These are phyloP conservation scores for Coniochaeta sp. DNA, from an alignment of 2,329 filamentous ascomycete species.

Conservation along the genomic window DNA sequence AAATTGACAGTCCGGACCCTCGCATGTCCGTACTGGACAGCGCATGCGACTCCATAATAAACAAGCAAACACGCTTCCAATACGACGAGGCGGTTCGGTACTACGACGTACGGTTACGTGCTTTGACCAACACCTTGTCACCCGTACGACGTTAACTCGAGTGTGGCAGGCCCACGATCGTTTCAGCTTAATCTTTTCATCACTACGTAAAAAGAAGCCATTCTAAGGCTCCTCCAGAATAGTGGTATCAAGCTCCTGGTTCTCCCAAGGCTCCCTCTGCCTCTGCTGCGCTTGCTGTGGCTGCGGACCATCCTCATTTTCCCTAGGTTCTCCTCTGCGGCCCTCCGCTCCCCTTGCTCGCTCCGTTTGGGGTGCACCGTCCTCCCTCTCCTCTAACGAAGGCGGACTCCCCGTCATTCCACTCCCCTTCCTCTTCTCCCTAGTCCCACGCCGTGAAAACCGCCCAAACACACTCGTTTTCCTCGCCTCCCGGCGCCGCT, in stretches of 20 bases:
- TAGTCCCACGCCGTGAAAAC: background rate
- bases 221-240: conserved; percentile 1
- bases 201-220: background rate
- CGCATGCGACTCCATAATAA: background rate
- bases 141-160: background rate
- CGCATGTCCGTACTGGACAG: background rate
- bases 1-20: background rate
- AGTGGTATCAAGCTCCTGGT: background rate
- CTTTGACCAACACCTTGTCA: background rate
- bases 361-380: background rate
- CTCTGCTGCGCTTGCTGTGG: background rate
- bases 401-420: background rate
- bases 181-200: background rate
- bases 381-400: background rate
- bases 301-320: background rate
- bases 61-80: background rate
- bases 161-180: background rate
- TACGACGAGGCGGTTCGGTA: background rate
- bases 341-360: background rate
- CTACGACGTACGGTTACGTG: background rate
- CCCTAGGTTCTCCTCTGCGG: background rate
- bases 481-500: background rate
- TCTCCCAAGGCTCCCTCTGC: background rate
- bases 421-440: background rate
- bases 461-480: background rate